phyloP scores from a whole-genome alignment of 2,329 filamentous ascomycete genomes.

The Colletotrichum sp. region DNA sequence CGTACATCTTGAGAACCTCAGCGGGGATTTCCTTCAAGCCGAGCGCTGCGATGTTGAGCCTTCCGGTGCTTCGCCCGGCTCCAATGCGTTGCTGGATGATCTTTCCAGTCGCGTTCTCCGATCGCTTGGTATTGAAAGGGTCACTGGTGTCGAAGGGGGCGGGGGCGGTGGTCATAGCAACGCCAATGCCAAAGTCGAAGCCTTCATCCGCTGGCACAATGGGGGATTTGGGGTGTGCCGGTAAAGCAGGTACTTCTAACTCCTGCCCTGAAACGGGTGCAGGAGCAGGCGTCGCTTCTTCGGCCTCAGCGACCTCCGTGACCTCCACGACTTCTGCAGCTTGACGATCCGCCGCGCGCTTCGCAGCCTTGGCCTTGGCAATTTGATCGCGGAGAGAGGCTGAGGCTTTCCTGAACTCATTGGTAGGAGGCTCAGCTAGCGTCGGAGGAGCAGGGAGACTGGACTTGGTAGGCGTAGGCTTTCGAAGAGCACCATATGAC shows the following conservation, averaged over 20 bases:
- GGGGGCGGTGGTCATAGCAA: slow-evolving; percentile 11
- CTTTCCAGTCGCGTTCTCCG: slow-evolving; percentile 63
- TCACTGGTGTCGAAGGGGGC: slow-evolving; percentile 40
- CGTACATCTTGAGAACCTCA: slow-evolving; percentile 91
- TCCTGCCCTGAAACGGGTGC: neutral
- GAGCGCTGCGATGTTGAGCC: slow-evolving; percentile 87
- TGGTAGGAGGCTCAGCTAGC: slow-evolving; percentile 19
- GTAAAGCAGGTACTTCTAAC: neutral
- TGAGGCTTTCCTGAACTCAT: slow-evolving; percentile 67
- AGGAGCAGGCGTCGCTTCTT: neutral
- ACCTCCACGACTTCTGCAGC: slow-evolving; percentile 21
- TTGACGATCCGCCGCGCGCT: slow-evolving; percentile 55
- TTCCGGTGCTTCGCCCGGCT: slow-evolving; percentile 75
- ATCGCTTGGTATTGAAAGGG: slow-evolving; percentile 71
- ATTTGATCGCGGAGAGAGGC: slow-evolving; percentile 86
- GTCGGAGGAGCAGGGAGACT: neutral
- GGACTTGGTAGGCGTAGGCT: neutral
- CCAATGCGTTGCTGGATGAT: slow-evolving; percentile 76
- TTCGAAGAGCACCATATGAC: slow-evolving; percentile 13
- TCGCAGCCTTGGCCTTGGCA: slow-evolving; percentile 87
- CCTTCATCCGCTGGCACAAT: slow-evolving; percentile 50
- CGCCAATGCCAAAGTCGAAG: slow-evolving; percentile 49
- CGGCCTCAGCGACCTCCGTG: neutral
- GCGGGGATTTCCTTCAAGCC: slow-evolving; percentile 78
- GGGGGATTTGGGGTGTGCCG: slow-evolving; percentile 24